Evolutionary conservation across 1,139 yeast genomes (phyloP), one percentile per base, ranked within the genome.

Genomic region (Pichia sp.): DNA sequence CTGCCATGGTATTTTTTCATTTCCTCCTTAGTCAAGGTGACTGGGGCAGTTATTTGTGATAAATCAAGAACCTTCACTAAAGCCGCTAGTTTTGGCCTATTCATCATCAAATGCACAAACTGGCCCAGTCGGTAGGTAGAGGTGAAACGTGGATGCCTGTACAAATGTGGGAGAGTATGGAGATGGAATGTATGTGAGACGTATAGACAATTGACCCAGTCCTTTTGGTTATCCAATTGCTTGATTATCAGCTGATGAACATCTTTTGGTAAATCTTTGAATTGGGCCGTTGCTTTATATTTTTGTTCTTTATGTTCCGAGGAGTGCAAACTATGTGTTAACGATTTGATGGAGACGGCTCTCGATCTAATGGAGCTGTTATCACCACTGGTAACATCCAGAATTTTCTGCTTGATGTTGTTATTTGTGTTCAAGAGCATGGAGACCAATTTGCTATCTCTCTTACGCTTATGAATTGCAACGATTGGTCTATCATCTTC

Each of bases 71-170:
- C 44, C 45, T 66, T 67, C 3, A 84, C 82, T 41, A 67, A 64
- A 15, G 53, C 52, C 0, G 88, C 88, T 32, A 80, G 66, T 5
- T 62, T 63, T 3, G 72, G 66, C 46, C 72, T 72, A 34, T 70
- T 62, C 30, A 82, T 63, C 14, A 85, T 57, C 9, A 77, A 68
- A 2, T 87, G 67, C 9, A 85, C 74, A 51, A 85, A 77, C 56
- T 84, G 94, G 1, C 84, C 91, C 39, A 83, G 71, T 32, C 94
- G 61, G 52, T 78, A 85, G 5, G 87, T 76, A 4, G 91, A 77
- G 0, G 73, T 67, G 47, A 85, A 70, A 13, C 50, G 46, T 12
- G 87, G 72, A n/a, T 59, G 45, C 16, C 62, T 55, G 53, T 82
- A 85, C 16, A 82, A 58, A 23, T 67, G 62, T 3, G 69, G 69